A percentile compares a stretch with the other conserved stretches of the same genome.
Evolutionary conservation across 257 asterid genomes (phyloP).

Genomic region (Ajuga chamaepitys): DNA sequence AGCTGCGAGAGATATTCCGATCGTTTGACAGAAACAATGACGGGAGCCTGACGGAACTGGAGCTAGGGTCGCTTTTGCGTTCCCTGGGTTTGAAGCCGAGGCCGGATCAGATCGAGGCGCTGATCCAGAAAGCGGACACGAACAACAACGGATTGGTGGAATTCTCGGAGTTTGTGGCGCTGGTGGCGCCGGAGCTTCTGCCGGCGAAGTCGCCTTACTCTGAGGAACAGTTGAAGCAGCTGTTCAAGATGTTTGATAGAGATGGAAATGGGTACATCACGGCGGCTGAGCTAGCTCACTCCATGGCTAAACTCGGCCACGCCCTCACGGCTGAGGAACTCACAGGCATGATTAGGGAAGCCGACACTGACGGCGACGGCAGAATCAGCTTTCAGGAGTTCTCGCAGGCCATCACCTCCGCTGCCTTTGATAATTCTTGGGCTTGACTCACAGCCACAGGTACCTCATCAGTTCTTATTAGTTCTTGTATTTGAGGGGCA

Average conservation of each 20-base stretch:
- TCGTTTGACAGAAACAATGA: constrained; percentile 84
- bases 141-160: constrained; percentile 82
- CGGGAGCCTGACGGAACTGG: constrained; percentile 85
- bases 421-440: constrained; percentile 92
- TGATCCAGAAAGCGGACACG: constrained; percentile 70
- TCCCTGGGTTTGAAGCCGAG: constrained; percentile 83
- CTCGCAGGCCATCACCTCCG: constrained; percentile 79
- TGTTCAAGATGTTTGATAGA: constrained; percentile 72
- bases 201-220: constrained; percentile 81
- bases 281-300: constrained; percentile 90
- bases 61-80: constrained; percentile 80
- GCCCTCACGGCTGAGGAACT: constrained; percentile 85
- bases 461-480: no score
- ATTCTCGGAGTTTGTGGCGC: constrained; percentile 83
- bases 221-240: constrained; percentile 78
- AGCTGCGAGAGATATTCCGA: constrained; percentile 86
- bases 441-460: constrained; percentile 26
- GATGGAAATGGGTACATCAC: constrained; percentile 88
- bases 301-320: constrained; percentile 91
- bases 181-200: constrained; percentile 90
- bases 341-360: constrained; percentile 86
- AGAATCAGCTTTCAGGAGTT: constrained; percentile 78
- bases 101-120: constrained; percentile 71
- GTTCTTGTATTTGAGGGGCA: no score
- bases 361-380: constrained; percentile 89